Conservation (phyloP, 1,284 basidiomycete genomes). For the Cutaneotrichosporon spelunceum region DNA sequence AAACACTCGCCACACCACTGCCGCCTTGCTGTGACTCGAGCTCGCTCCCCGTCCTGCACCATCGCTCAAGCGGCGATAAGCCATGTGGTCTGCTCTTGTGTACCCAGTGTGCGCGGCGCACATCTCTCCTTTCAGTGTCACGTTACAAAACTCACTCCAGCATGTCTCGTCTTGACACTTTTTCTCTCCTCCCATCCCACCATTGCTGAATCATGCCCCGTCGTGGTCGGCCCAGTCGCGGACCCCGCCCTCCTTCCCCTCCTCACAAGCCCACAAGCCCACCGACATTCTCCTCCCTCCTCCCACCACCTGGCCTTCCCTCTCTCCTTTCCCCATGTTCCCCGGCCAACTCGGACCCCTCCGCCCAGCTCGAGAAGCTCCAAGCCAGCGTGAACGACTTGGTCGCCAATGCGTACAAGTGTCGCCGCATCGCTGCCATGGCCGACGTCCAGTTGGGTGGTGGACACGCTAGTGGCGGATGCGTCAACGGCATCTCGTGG, state of each 20-base stretch:
- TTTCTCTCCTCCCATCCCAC: background rate
- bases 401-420: background rate
- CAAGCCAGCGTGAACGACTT: background rate
- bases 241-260: background rate
- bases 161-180: background rate
- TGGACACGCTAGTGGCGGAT: background rate
- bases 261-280: background rate
- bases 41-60: too few species aligned
- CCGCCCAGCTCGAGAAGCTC: background rate
- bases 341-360: background rate
- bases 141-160: background rate
- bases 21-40: too few species aligned
- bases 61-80: too few species aligned
- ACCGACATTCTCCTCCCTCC: background rate
- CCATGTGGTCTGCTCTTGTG: too few species aligned
- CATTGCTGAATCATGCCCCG: background rate
- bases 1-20: too few species aligned
- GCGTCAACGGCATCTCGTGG: background rate
- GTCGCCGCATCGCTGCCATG: background rate
- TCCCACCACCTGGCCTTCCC: background rate
- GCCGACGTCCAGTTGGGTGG: background rate
- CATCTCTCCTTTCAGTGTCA: background rate
- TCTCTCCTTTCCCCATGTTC: background rate
- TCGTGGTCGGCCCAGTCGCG: background rate
- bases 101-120: too few species aligned